phyloP scores from a whole-genome alignment of 2,329 filamentous ascomycete species.

The Ilyonectria mors-panacis region DNA sequence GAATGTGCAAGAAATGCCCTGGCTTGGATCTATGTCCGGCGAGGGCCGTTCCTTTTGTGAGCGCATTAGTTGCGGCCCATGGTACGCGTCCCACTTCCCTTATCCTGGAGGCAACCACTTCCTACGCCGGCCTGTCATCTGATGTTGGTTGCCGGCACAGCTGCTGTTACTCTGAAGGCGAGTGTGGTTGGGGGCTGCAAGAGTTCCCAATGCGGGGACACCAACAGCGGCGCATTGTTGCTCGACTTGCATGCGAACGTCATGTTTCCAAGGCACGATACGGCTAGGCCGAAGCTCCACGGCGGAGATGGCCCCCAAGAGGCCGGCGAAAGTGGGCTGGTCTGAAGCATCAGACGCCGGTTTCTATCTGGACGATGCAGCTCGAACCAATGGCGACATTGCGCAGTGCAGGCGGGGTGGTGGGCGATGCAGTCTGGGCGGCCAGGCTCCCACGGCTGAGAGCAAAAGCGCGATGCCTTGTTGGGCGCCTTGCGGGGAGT shows the following conservation, averaged over 20 bases:
- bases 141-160: conserved; percentile 30
- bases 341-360: conserved; percentile 36
- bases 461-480: conserved; percentile 36
- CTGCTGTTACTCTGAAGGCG: conserved; percentile 14
- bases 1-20: conserved; percentile 35
- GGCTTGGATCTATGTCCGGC: conserved; percentile 12
- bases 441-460: conserved; percentile 42
- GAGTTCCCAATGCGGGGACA: conserved; percentile 18
- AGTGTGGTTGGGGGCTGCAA: conserved; percentile 9
- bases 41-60: conserved; percentile 37
- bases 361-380: conserved; percentile 19
- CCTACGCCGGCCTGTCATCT: conserved; percentile 38
- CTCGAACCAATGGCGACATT: conserved; percentile 34
- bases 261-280: conserved; percentile 22
- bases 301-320: conserved; percentile 13
- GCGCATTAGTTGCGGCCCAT: conserved; percentile 18
- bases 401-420: conserved; percentile 26
- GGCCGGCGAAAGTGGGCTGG: conserved; percentile 8
- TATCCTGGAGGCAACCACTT: conserved; percentile 40
- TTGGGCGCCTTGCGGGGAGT: conserved; percentile 19
- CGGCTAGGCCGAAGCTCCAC: conserved; percentile 20
- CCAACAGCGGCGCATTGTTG: conserved; percentile 17
- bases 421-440: conserved; percentile 45
- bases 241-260: conserved; percentile 26
- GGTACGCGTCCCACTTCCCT: conserved; percentile 29